These are phyloP conservation scores for Phoma sp. DNA, from an alignment of 2,329 filamentous ascomycete genomes.

Conservation along the genomic window DNA sequence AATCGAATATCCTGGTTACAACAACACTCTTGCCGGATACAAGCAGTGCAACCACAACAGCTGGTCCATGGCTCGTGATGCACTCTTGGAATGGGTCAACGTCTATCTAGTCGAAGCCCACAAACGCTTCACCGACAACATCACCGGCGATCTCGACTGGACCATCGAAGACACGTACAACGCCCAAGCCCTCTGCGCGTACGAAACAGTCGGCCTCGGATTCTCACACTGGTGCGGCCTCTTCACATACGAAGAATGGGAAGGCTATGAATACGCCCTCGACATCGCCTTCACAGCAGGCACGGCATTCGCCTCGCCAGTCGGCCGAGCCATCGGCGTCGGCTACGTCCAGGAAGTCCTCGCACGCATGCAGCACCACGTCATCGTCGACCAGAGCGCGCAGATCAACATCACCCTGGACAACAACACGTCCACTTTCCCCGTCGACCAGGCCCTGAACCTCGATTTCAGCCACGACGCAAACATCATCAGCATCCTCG, in stretches of 20 bases:
- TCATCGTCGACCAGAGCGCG: constrained; percentile 50
- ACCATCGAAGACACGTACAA: constrained; percentile 54
- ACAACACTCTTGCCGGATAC: constrained; percentile 74
- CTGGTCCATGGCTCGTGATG: constrained; percentile 55
- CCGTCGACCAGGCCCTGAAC: constrained; percentile 74
- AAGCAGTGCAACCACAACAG: constrained; percentile 69
- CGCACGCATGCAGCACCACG: constrained; percentile 71
- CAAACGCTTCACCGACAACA: constrained; percentile 62
- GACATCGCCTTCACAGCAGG: constrained; percentile 70
- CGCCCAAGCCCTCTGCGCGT: constrained; percentile 76
- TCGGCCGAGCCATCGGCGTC: constrained; percentile 73
- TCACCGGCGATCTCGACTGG: constrained; percentile 48
- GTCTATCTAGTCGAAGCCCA: constrained; percentile 71
- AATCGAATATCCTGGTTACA: constrained; percentile 68
- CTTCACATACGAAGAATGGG: constrained; percentile 78
- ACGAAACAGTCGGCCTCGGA: constrained; percentile 78
- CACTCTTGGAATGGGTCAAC: constrained; percentile 64
- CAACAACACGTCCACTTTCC: constrained; percentile 71
- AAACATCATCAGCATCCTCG: constrained; percentile 72
- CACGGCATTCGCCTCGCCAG: constrained; percentile 67
- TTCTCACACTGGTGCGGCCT: constrained; percentile 76
- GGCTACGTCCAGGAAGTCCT: constrained; percentile 72
- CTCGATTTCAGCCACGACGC: constrained; percentile 82
- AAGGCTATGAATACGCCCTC: constrained; percentile 72
- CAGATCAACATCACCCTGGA: constrained; percentile 72